These are phyloP conservation scores for Leucogyrophana mollusca DNA, from an alignment of 768 basidiomycete species.

Conservation along the genomic window DNA sequence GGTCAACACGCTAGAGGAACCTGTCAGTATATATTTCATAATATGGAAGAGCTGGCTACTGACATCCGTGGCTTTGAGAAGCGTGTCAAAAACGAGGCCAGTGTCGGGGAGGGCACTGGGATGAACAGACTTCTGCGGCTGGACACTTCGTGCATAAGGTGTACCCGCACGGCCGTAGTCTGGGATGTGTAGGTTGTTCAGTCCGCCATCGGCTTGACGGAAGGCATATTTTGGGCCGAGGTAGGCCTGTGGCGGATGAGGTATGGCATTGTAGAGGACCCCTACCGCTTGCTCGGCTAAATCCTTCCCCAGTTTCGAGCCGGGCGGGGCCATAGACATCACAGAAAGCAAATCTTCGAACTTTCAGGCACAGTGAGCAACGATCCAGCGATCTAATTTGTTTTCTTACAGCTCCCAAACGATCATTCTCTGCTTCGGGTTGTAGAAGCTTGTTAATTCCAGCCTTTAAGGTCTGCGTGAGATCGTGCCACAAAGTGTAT, in stretches of 20 bases:
- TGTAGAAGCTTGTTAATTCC: background rate
- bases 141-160: slow-evolving; percentile 61
- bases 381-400: background rate
- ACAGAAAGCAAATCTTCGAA: background rate
- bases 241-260: background rate
- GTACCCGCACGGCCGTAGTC: slow-evolving; percentile 51
- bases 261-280: slow-evolving; percentile 1
- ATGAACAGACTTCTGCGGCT: slow-evolving; percentile 41
- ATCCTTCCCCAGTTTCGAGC: background rate
- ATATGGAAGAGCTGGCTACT: too few relatives aligned
- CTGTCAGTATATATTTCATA: slow-evolving; percentile 12
- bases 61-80: slow-evolving; percentile 41
- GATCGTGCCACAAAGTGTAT: slow-evolving; percentile 6
- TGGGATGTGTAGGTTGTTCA: slow-evolving; percentile 52
- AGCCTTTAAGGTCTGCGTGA: background rate
- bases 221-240: slow-evolving; percentile 38
- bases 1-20: slow-evolving; percentile 8
- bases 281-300: background rate
- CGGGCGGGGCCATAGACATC: background rate
- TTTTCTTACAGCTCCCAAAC: background rate
- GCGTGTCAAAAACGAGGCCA: slow-evolving; percentile 62
- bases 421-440: background rate
- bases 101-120: slow-evolving; percentile 54
- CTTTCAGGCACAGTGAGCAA: background rate
- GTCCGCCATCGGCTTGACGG: slow-evolving; percentile 53